Evolutionary conservation across 768 basidiomycete species (phyloP).

Genomic region (Boletellus ananas): DNA sequence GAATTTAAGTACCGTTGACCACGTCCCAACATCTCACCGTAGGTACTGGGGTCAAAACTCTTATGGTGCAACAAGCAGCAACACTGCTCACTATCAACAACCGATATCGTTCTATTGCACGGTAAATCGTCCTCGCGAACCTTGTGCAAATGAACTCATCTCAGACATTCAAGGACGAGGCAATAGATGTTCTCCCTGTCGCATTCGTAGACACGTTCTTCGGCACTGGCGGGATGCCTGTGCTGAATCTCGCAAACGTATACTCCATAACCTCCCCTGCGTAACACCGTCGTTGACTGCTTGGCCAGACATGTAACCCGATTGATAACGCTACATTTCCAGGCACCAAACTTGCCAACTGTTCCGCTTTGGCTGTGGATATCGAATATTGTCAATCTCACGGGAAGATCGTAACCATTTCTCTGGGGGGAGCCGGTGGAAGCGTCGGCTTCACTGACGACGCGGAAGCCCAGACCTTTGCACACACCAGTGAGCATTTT

Average conservation of each 20-base stretch:
- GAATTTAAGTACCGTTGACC: background rate
- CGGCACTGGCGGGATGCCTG: conserved; percentile 56
- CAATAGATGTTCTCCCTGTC: conserved; percentile 65
- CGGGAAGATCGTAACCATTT: conserved; percentile 47
- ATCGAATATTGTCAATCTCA: conserved; percentile 43
- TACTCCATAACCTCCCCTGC: conserved; percentile 7
- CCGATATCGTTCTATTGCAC: conserved; percentile 62
- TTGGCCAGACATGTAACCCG: conserved; percentile 39
- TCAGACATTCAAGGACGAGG: conserved; percentile 45
- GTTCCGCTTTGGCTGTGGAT: conserved; percentile 37
- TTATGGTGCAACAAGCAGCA: conserved; percentile 54
- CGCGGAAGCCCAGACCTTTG: conserved; percentile 34
- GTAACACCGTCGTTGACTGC: background rate
- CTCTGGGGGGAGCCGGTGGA: conserved; percentile 43
- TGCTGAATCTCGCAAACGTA: conserved; percentile 68
- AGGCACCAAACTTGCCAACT: conserved; percentile 40
- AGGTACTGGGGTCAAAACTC: conserved; percentile 80
- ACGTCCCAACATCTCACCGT: conserved; percentile 1
- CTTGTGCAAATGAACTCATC: conserved; percentile 4
- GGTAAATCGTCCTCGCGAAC: conserved; percentile 29
- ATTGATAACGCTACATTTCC: conserved; percentile 39
- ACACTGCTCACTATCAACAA: conserved; percentile 57
- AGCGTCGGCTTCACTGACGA: conserved; percentile 38
- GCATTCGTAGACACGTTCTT: conserved; percentile 70
- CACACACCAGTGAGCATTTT: conserved; percentile 16